phyloP scores from a whole-genome alignment of 139 green algal genomes.

The Chlorokybus atmophyticus region DNA sequence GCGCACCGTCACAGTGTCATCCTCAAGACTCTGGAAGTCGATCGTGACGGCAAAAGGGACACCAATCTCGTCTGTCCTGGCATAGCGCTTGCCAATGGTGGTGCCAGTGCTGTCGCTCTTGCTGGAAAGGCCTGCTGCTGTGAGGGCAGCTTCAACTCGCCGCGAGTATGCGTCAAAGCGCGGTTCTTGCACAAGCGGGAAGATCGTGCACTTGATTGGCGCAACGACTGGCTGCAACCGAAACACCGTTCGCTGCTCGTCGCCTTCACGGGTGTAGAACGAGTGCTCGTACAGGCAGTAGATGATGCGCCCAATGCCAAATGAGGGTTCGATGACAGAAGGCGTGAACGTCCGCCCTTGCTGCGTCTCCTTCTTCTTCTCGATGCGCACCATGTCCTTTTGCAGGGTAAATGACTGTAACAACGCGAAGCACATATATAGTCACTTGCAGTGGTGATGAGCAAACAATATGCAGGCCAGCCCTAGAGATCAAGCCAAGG shows the following conservation, averaged over 20 bases:
- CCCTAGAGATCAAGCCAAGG: no score
- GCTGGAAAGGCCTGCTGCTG: conserved; percentile 54
- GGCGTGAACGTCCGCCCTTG: conserved; percentile 64
- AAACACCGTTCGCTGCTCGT: conserved; percentile 58
- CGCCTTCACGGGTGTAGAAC: conserved; percentile 68
- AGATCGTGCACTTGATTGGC: conserved; percentile 89
- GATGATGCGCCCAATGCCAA: conserved; percentile 95
- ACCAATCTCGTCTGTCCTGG: conserved; percentile 83
- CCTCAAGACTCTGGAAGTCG: conserved; percentile 60
- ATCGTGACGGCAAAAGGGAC: conserved; percentile 93
- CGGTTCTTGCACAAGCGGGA: conserved; percentile 61
- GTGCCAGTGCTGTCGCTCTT: conserved; percentile 72
- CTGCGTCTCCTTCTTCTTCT: conserved; percentile 42
- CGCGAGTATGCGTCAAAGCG: conserved; percentile 49
- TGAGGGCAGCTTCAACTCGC: conserved; percentile 43
- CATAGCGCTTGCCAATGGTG: conserved; percentile 84
- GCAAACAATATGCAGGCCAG: no score
- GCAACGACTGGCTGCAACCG: conserved; percentile 79
- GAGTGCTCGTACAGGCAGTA: conserved; percentile 97
- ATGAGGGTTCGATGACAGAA: conserved; percentile 95
- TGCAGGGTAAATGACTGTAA: no score
- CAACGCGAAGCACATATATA: no score
- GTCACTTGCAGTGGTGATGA: no score
- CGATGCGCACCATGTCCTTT: conserved; percentile 34
- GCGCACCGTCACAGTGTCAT: conserved; percentile 77